Conservation (phyloP, 2,329 filamentous ascomycete genomes). For the Colletotrichum cereale region DNA sequence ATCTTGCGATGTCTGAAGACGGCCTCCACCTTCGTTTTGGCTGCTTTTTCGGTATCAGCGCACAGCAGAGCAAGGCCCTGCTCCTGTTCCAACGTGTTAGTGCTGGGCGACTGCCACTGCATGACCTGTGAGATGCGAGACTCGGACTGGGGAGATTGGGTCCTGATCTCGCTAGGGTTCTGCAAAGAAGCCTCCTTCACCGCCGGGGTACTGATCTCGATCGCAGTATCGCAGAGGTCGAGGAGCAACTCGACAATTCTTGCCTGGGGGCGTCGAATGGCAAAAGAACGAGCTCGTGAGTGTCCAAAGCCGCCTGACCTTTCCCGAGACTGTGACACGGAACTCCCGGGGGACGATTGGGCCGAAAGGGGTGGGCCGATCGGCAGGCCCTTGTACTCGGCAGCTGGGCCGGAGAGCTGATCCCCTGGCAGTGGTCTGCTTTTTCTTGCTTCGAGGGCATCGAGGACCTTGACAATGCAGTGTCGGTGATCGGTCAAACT, state of each 20-base stretch:
- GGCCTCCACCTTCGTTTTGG: slow-evolving; percentile 91
- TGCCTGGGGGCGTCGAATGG: slow-evolving; percentile 87
- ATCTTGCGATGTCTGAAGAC: slow-evolving; percentile 92
- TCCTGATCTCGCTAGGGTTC: slow-evolving; percentile 82
- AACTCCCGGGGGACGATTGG: slow-evolving; percentile 79
- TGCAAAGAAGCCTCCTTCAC: slow-evolving; percentile 85
- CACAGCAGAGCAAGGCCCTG: slow-evolving; percentile 90
- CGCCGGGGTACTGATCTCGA: slow-evolving; percentile 93
- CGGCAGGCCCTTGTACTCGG: slow-evolving; percentile 88
- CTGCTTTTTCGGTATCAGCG: slow-evolving; percentile 86
- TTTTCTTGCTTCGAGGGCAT: slow-evolving; percentile 86
- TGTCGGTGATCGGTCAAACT: slow-evolving; percentile 92
- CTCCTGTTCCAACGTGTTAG: slow-evolving; percentile 92
- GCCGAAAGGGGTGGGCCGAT: slow-evolving; percentile 83
- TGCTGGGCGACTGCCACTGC: slow-evolving; percentile 96
- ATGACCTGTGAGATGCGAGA: slow-evolving; percentile 93
- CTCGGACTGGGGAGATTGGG: slow-evolving; percentile 95
- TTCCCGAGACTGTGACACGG: slow-evolving; percentile 78
- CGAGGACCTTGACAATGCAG: slow-evolving; percentile 93
- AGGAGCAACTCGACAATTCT: slow-evolving; percentile 95
- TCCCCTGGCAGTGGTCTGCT: slow-evolving; percentile 73
- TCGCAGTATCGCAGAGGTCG: slow-evolving; percentile 93
- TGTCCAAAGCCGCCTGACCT: slow-evolving; percentile 84
- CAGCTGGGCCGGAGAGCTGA: slow-evolving; percentile 64
- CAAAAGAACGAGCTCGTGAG: slow-evolving; percentile 86